Base-by-base conservation (phyloP, 2,329 filamentous ascomycete species). In the Alternaria tenuissima region DNA sequence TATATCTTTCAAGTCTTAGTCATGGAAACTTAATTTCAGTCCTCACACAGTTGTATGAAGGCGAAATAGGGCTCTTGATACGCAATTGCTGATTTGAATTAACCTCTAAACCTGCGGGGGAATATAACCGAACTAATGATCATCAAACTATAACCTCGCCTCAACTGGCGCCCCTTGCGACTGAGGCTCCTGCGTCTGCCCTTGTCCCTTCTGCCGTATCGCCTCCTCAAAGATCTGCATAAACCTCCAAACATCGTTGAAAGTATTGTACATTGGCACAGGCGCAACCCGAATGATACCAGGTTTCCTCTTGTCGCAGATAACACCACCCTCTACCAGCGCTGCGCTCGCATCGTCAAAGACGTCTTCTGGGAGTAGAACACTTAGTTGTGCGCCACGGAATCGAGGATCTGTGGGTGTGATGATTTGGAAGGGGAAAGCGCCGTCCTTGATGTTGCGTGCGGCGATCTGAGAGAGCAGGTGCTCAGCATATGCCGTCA, bases 201-300 rank as follows among this genome's bases (percentile, higher is more conserved):
- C 48, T 30, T 58, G 34, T 16, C 36, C 46, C 28, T 61, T 65
- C 41, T 61, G 59, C 6, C 58, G 44, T 51, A 74, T 52, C 49
- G 84, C 86, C 30, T 75, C 64, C 30, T 80, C 71, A 62, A 89
- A 87, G 6, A 86, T 80, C 47, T 80, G 55, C 68, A 76, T 71
- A 57, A 77, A 77, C 41, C 66, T 66, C 55, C 70, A 72, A 12
- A 93, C 89, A 70, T 96, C 93, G 52, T 84, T 82, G 74, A 92
- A 96, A 0, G 87, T 88, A 71, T 94, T 94, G 78, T 96, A 97
- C 67, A 96, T 77, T 7, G 93, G 92, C 42, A 91, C 90, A 1
- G 93, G 93, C 5, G 93, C 92, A 1, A 96, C 89, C 2, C 93
- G 84, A 55, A 97, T 91, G 22, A 96, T 93, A 70, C 93, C 89